Evolutionary conservation across 805 yeast species (phyloP), one percentile per base, ranked within the genome.

Genomic region (Wickerhamomyces bovis): DNA sequence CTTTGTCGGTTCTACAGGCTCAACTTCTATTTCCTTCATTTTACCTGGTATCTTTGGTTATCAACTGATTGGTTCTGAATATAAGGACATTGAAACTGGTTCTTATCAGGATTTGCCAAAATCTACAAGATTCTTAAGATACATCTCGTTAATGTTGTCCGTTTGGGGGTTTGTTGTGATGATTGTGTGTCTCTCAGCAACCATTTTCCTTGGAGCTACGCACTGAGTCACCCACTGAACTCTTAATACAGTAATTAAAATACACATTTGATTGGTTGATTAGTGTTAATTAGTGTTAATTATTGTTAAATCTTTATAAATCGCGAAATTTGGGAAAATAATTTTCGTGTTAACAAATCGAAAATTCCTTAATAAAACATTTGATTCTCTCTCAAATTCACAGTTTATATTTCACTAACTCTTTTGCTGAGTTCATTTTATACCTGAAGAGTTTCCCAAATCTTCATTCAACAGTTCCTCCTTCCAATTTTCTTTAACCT

Each of bases 1-100:
- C 2, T 71, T 89, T 53, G 96, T 89, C 4, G 97, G 97, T 2
- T 86, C 96, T 1, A 89, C 96, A 0, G 97, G 97, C 0, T 87
- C 96, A 1, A 89, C 97, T 0, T 79, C 95, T 6, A 89, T 90
- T 44, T 89, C 96, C 12, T 89, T 89, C 61, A 89, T 88, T 25
- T 71, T 89, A 41, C 97, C 97, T 0, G 97, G 97, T 0, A 68
- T 88, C 20, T 88, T 89, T 61, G 95, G 92, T 4, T 88, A 77
- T 66, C 81, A 77, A 55, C 70, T 89, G 49, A 76, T 86, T 45
- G 83, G 80, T n/a, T 66, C 77, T 6, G 75, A 71, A 42, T 56
- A 48, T 46, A 40, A 48, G 20, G 68, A 36, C 57, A 63, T 6
- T 53, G 53, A 45, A 50, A 65, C 44, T 44, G 67, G 54, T 48